phyloP scores from a whole-genome alignment of 139 green algal species.

The Closterium sp. region DNA sequence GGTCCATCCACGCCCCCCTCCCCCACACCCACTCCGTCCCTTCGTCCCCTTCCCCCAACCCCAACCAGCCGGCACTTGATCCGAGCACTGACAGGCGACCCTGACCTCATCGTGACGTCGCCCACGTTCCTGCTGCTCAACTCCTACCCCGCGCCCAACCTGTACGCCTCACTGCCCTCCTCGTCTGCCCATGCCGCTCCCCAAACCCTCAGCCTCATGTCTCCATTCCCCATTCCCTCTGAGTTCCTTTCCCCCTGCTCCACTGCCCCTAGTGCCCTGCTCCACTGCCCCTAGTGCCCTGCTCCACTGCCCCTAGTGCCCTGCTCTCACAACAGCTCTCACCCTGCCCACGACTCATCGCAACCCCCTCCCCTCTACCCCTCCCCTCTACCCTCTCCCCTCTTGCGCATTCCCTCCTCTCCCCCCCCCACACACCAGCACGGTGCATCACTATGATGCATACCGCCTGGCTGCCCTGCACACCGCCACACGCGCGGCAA shows the following conservation, averaged over 20 bases:
- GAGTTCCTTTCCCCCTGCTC: background rate
- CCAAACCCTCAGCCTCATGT: too few species aligned
- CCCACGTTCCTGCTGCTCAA: background rate
- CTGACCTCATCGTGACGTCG: background rate
- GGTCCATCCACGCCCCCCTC: too few species aligned
- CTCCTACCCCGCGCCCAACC: background rate
- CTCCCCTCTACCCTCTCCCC: too few species aligned
- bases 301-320: too few species aligned
- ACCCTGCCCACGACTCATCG: background rate
- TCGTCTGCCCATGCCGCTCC: too few species aligned
- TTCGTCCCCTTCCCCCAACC: too few species aligned
- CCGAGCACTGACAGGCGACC: background rate
- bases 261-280: too few species aligned
- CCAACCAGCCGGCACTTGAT: background rate
- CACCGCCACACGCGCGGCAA: background rate
- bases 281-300: too few species aligned
- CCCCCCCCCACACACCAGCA: background rate
- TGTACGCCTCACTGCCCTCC: background rate
- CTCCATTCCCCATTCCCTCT: background rate
- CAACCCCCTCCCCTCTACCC: too few species aligned
- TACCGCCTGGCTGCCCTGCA: background rate
- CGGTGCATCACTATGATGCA: background rate
- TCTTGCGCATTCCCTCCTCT: background rate
- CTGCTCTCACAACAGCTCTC: background rate
- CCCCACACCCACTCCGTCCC: too few species aligned